Base-by-base conservation (phyloP, 805 yeast species). In the Ogataea populi-albae region DNA sequence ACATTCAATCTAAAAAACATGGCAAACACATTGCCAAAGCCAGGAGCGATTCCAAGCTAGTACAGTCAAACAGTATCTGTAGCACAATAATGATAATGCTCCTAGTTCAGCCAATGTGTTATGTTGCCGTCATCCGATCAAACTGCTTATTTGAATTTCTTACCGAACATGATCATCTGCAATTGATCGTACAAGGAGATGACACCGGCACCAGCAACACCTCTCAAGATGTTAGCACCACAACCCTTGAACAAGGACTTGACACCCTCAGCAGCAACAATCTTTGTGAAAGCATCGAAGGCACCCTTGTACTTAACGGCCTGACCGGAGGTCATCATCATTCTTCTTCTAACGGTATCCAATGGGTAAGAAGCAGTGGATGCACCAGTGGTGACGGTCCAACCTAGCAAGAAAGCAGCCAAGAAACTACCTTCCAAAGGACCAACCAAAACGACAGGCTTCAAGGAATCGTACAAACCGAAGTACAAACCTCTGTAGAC, bases 171-270 rank as follows among this genome's bases (percentile, higher is more conserved):
- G 79, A 88, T 81, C 74, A 88, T 71, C 77, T 88, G 96, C 70
- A 88, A 77, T 77, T 88, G 95, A 73, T 89, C 97, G 79, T 89
- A 88, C 79, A 89, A 64, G 77, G 97, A 88, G 71, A 88, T 86
- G 62, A 89, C 97, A 86, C 96, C 96, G 66, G 97, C 97, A 81
- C 96, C 95, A 72, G 97, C 97, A 68, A 88, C 96, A 86, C 96
- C 96, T 84, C 97, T 88, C 73, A 88, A 80, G 81, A 88, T 88
- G 93, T 88, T 88, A 71, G 97, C 96, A 82, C 91, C 96, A 74
- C 96, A 88, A 79, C 97, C 97, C 81, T 86, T 89, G 91, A 88
- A 88, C 73, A 88, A 78, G 60, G 97, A 86, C 46, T 65, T 62
- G 61, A 86, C 71, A 86, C 97, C 97, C 75, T 89, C 96, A 66